Conservation (phyloP, 768 basidiomycete genomes). For the Lactarius sanguifluus region DNA sequence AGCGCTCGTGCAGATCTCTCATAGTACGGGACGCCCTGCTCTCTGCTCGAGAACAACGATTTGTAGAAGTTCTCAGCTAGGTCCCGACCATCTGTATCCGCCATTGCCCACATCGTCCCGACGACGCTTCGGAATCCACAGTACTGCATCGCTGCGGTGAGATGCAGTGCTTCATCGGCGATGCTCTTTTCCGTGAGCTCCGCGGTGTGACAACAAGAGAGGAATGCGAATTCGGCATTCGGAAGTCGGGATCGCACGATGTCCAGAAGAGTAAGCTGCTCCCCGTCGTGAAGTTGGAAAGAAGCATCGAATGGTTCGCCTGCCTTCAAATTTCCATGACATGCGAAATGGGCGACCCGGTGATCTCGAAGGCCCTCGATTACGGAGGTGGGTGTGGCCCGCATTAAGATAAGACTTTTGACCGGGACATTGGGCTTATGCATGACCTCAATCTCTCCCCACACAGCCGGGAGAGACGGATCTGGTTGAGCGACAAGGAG, state of each 20-base stretch:
- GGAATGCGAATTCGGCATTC: slow-evolving; percentile 16
- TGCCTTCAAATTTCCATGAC: slow-evolving; percentile 13
- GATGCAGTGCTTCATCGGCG: slow-evolving; percentile 19
- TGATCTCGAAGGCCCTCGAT: neutral
- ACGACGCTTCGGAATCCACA: slow-evolving; percentile 20
- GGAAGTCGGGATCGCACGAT: slow-evolving; percentile 3
- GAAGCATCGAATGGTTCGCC: slow-evolving; percentile 6
- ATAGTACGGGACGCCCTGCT: neutral
- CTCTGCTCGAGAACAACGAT: neutral
- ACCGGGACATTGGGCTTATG: neutral
- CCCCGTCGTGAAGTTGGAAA: neutral
- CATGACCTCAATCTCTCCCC: slow-evolving; percentile 1
- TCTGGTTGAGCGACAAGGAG: slow-evolving; percentile 5
- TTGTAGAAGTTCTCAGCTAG: slow-evolving; percentile 13
- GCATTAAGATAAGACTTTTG: neutral
- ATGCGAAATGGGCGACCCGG: slow-evolving; percentile 11
- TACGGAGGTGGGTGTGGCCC: neutral
- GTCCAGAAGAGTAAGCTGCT: slow-evolving; percentile 2
- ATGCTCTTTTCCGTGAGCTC: neutral
- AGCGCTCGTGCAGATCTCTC: neutral
- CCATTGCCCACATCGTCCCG: slow-evolving; percentile 24
- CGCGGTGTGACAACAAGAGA: slow-evolving; percentile 19
- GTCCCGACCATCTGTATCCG: slow-evolving; percentile 11
- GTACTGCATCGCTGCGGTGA: neutral
- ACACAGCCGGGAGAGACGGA: neutral